phyloP scores from a whole-genome alignment of 495 filamentous ascomycete species.

The Daldinia bambusicola region DNA sequence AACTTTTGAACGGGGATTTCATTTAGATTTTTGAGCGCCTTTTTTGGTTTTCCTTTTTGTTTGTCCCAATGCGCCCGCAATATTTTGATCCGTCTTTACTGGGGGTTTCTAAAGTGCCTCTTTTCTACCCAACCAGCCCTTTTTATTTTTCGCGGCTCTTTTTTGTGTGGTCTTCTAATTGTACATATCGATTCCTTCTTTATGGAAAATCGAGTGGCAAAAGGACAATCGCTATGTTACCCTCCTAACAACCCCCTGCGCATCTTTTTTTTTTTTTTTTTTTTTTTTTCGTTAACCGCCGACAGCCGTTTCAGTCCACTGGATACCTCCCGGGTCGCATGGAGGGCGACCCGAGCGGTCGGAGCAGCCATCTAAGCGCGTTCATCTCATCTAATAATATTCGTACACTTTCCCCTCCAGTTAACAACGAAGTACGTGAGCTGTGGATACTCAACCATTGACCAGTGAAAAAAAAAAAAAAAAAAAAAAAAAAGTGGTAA shows the following conservation, averaged over 20 bases:
- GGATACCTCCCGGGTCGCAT: slow-evolving; percentile 20
- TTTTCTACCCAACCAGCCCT: slow-evolving; percentile 29
- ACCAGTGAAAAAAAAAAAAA: slow-evolving; percentile 21
- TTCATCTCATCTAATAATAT: slow-evolving; percentile 28
- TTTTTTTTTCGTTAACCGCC: slow-evolving; percentile 2
- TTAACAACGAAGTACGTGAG: slow-evolving; percentile 14
- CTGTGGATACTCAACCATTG: slow-evolving; percentile 21
- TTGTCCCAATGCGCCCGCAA: slow-evolving; percentile 8
- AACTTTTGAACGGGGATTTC: slow-evolving; percentile 44
- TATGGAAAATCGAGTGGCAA: slow-evolving; percentile 33
- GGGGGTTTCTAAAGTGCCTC: slow-evolving; percentile 17
- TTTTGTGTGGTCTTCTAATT: slow-evolving; percentile 32
- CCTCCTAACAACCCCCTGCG: not conserved
- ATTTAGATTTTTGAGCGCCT: slow-evolving; percentile 35
- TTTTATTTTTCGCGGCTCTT: slow-evolving; percentile 26
- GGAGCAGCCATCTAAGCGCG: slow-evolving; percentile 36
- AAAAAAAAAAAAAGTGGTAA: slow-evolving; percentile 29
- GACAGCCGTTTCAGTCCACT: slow-evolving; percentile 27
- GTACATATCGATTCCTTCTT: slow-evolving; percentile 28
- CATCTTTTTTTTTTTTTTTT: not conserved
- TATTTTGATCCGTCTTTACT: slow-evolving; percentile 1
- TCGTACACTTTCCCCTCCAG: slow-evolving; percentile 31
- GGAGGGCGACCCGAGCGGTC: slow-evolving; percentile 16
- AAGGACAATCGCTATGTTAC: slow-evolving; percentile 22
- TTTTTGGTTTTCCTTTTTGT: slow-evolving; percentile 19